Base-by-base conservation (phyloP, 441 rosid genomes). In the Populus hybrid region DNA sequence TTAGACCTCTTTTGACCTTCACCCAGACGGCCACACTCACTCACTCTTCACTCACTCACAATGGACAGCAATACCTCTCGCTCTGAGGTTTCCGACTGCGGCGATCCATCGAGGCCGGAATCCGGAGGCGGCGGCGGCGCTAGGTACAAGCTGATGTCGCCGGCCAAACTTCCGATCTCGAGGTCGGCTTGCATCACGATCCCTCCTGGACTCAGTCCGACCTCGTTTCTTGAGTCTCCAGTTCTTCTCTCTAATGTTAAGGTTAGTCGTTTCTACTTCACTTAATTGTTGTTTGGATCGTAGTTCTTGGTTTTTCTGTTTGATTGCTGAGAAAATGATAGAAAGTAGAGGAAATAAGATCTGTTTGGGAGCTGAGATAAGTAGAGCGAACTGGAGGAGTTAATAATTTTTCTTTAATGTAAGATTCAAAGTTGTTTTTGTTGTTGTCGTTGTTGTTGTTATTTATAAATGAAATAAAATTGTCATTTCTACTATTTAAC, bases 91-190 rank as follows among this genome's bases (percentile, higher is more conserved):
- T 5, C 70, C 68, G 77, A 40, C 68, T 63, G 45, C 67, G 74
- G 68, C 71, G 82, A 65, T 67, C 84, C 73, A 68, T 35, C 33
- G 50, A 66, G 63, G 36, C 75, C 21, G 78, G 75, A 20, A 9
- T 64, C 78, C 65, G 66, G 23, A 23, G 23, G 9, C 2, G 89
- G 86, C 2, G 89, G 86, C 16, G 92, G 93, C 5, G 97, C 99
- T 29, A 86, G 95, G 89, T 96, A 96, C 82, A 92, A 90, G 94
- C 89, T 96, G 2, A 87, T 94, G 90, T 93, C 99, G 35, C 99
- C 99, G 74, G 94, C 97, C 16, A 94, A 91, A 90, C 91, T 96
- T 33, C 98, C 98, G 89, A 96, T 94, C 92, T 89, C 97, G 28
- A 85, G 97, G 81, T 87, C 95, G 5, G 53, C 94, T 59, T 90